phyloP scores from a whole-genome alignment of 352 stramenopile genomes.

The Bremia lactucae region DNA sequence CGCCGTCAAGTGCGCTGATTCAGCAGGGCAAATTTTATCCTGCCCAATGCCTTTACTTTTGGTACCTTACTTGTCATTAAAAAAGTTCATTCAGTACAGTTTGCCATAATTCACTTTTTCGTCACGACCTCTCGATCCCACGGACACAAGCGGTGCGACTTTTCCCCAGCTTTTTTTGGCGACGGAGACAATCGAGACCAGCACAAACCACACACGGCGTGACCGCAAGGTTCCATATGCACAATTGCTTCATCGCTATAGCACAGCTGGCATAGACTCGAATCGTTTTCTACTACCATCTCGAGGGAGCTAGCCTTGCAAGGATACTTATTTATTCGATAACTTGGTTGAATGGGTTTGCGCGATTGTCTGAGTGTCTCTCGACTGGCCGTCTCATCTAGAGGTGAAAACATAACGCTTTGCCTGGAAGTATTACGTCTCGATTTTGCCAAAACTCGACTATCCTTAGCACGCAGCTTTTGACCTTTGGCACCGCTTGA shows the following conservation, averaged over 20 bases:
- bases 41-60: no score
- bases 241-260: conserved; percentile 32
- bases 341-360: conserved; percentile 6
- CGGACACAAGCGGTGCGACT: conserved; percentile 27
- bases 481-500: no score
- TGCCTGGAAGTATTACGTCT: no score
- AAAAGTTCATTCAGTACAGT: no score
- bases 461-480: no score
- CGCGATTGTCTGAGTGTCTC: conserved; percentile 1
- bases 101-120: no score
- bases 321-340: conserved; percentile 6
- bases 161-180: conserved; percentile 13
- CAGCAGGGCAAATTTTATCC: no score
- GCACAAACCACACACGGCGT: conserved; percentile 36
- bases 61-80: no score
- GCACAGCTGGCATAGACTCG: conserved; percentile 33
- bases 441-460: no score
- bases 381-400: no score
- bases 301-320: conserved; percentile 16
- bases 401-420: no score
- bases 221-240: conserved; percentile 43
- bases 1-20: no score
- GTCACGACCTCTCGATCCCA: conserved; percentile 52
- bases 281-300: conserved; percentile 17
- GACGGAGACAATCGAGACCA: conserved; percentile 36